Base-by-base conservation (phyloP, 2,329 filamentous ascomycete species). In the Drechslera avenae region DNA sequence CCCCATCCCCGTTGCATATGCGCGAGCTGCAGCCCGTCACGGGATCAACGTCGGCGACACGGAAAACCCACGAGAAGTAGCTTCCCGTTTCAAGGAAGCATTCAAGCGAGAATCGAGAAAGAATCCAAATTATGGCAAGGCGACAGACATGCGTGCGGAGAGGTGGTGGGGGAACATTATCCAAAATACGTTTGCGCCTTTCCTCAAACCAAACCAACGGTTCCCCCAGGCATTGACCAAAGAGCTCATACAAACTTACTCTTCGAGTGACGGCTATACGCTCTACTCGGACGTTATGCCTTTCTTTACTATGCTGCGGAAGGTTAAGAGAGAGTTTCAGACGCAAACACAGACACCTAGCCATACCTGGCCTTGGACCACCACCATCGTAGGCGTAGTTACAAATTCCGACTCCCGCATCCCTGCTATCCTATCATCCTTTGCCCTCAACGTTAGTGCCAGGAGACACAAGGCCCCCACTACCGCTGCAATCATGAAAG, bases 371-470 rank as follows among this genome's bases (percentile, higher is more conserved):
- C 64, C 50, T 5, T 78, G 76, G 62, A 59, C 72, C 12, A 67
- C 64, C 10, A 74, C 79, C 4, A 71, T 83, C 1, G 71, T 85
- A 4, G 84, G 84, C 19, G 74, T 87, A 5, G 77, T 87, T 42
- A 84, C 83, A 9, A 87, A 87, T 63, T 86, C 84, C 0, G 85
- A 88, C 57, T 78, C 83, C 62, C 76, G 84, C n/a, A 81, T 86
- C 0, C 77, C 79, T 0, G 68, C 68, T 19, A 77, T 87, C 17
- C 67, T 87, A 3, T 68, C 75, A 0, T 82, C 81, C 0, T 69
- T 86, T 4, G 82, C 81, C 1, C 59, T 87, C 21, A 67, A 63
- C 2, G 73, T 86, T 2, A 76, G 60, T 1, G 46, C 63, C 8
- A 54, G 59, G 14, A 56, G 61, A 14, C 10, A 30, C 26, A 26